Conservation (phyloP, 1,284 basidiomycete species). For the Ustilago crameri region DNA sequence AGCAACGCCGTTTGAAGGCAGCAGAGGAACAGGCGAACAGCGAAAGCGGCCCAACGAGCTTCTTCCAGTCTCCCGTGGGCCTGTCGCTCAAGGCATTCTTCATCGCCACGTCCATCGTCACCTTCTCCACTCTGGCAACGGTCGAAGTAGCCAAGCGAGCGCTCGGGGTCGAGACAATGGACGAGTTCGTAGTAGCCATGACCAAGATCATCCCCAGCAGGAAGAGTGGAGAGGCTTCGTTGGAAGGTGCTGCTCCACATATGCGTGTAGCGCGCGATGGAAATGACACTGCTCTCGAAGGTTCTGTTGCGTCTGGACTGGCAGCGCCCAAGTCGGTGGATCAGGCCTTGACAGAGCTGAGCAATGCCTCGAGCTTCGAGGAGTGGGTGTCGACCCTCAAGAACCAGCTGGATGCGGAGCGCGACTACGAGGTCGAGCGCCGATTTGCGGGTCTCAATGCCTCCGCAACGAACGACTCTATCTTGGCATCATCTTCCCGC, state of each 20-base stretch:
- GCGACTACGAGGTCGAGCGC: conserved; percentile 38
- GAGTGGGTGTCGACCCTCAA: conserved; percentile 43
- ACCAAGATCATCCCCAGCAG: conserved; percentile 34
- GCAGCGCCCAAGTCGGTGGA: conserved; percentile 26
- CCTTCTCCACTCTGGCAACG: conserved; percentile 15
- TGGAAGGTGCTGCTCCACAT: conserved; percentile 31
- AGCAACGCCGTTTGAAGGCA: conserved; percentile 27
- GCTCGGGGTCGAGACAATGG: conserved; percentile 41
- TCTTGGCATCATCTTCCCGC: conserved; percentile 14
- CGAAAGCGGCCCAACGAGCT: conserved; percentile 10
- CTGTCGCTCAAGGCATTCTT: conserved; percentile 46
- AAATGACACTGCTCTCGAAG: not conserved
- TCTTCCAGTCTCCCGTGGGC: conserved; percentile 41
- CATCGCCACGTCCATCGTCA: conserved; percentile 45
- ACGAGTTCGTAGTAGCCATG: conserved; percentile 49
- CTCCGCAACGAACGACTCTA: conserved; percentile 24
- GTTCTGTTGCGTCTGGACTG: not conserved
- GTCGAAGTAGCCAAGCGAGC: conserved; percentile 28
- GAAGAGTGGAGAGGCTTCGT: conserved; percentile 7
- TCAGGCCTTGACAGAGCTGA: conserved; percentile 34
- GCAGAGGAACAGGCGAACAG: conserved; percentile 9
- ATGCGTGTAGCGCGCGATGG: conserved; percentile 27
- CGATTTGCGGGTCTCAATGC: conserved; percentile 18
- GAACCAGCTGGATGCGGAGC: conserved; percentile 40
- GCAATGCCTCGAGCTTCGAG: conserved; percentile 40